Evolutionary conservation across 306 rosid genomes (phyloP), one percentile per base, ranked within the genome.

Genomic region (Pterocarpus santalinus): DNA sequence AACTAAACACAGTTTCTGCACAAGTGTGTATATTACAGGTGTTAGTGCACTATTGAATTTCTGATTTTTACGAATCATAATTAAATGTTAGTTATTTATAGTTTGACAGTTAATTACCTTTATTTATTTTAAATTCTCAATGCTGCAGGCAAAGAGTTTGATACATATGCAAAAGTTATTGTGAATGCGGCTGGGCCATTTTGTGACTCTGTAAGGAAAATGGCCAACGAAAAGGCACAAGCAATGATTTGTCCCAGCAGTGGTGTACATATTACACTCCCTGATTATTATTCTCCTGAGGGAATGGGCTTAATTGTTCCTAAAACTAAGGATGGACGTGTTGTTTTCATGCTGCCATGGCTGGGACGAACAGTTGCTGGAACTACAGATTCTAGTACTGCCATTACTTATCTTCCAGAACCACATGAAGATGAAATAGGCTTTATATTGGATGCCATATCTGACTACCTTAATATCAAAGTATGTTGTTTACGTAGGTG

Each of bases 241-340:
- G 75, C 83, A 69, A 94, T 96, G 86, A 96, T 96, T 88, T 81
- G 94, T 89, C 97, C 99, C 63, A 96, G 99, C 85, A 93, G 98
- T 39, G 99, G 99, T 75, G 99, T 96, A 33, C 99, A 96, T 83
- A 76, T 96, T 16, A 90, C 91, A 77, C 99, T 96, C 69, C 99
- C 99, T 67, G 99, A 96, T 86, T 96, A 96, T 84, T 96, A 96
- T 89, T 96, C 99, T 75, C 99, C 99, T 0, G 97, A 93, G 58
- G 98, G 99, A 81, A 96, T 96, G 99, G 99, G 98, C 73, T 85
- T 96, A 47, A 96, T 96, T 78, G 99, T 96, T 81, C 99, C 99
- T 65, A 96, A 93, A 89, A 96, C 99, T 49, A 92, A 89, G 87
- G 99, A 96, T 79, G 99, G 99, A 7, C 98, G 99, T 66, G 97